These are phyloP conservation scores for Rhododendron williamsianum DNA, from an alignment of 148 eudicot species.

Conservation along the genomic window DNA sequence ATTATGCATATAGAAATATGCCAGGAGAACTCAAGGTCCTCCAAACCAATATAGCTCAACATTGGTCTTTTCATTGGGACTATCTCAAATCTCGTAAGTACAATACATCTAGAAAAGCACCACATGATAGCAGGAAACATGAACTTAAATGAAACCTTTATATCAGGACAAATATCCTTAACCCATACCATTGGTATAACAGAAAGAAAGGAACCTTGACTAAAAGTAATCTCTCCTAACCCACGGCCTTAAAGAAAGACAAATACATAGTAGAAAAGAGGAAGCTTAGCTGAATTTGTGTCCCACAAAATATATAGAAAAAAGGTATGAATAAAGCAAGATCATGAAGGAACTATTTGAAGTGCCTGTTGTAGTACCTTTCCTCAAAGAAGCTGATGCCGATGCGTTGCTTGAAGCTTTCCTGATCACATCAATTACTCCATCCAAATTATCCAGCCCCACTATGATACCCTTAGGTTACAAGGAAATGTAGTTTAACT, in stretches of 20 bases:
- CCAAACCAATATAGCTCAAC: background rate
- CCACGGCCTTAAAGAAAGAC: background rate
- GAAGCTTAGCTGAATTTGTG: background rate
- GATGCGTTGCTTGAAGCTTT: conserved; percentile 70
- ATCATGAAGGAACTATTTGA: background rate
- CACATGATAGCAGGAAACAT: background rate
- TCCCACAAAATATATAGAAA: background rate
- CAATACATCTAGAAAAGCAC: background rate
- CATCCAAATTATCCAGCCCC: conserved; percentile 90
- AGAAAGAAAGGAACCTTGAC: background rate
- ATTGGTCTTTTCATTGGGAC: background rate
- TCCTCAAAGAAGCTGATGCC: conserved; percentile 59
- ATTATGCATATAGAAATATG: background rate
- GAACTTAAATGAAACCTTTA: background rate
- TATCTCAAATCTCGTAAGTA: background rate
- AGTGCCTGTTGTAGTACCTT: conserved; percentile 33
- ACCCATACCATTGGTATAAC: background rate
- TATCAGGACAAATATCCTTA: background rate
- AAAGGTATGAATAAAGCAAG: background rate
- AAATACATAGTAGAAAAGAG: background rate
- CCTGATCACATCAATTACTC: conserved; percentile 63
- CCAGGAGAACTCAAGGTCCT: background rate
- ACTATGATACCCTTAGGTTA: conserved; percentile 63
- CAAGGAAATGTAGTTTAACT: background rate
- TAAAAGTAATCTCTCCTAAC: background rate